Evolutionary conservation across 2,329 filamentous ascomycete species (phyloP), one percentile per base, ranked within the genome.

Genomic region (Ophiocordyceps camponoti-saundersi): DNA sequence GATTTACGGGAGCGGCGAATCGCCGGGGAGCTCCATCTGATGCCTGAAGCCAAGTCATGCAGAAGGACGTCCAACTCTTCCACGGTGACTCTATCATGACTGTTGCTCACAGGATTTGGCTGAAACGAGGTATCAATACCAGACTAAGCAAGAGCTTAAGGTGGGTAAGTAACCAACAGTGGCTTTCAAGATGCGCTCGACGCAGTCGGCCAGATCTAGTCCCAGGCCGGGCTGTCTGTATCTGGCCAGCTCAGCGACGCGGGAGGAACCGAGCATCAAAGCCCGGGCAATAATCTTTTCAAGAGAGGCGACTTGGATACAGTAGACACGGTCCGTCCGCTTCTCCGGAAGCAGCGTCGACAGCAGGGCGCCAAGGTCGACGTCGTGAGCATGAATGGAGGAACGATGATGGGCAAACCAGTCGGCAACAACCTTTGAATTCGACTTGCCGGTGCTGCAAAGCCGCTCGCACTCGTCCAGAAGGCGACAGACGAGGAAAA

Each of bases 291-390:
- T 70, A n/a, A 85, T 73, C 46, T 72, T 76, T 48, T 80, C 75
- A 0, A 95, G 67, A 0, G 66, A 70, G 10, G 65, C 58, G 6
- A 75, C 66, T 56, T 85, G 77, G 1, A 94, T 68, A 36, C 71
- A 73, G 58, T 89, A 94, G 2, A 90, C 83, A 26, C 86, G 75
- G 57, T 94, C 87, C 3, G 78, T 80, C 46, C 87, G 72, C 52
- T 73, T 79, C 51, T 88, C 80, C 0, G 88, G 86, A 0, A 93
- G 72, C 1, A 95, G 63, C 3, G 81, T 80, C 1, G 84, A 89
- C 0, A 94, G 66, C 1, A 95, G 64, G 2, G 84, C 81, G 1
- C 75, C 65, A 1, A 71, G 67, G 55, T 80, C 67, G 1, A 75
- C 76, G 26, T 72, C 67, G 8, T 74, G 64, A 0, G 70, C 66